Conservation (phyloP, 2,329 filamentous ascomycete species). For the Celoporthe dispersa region DNA sequence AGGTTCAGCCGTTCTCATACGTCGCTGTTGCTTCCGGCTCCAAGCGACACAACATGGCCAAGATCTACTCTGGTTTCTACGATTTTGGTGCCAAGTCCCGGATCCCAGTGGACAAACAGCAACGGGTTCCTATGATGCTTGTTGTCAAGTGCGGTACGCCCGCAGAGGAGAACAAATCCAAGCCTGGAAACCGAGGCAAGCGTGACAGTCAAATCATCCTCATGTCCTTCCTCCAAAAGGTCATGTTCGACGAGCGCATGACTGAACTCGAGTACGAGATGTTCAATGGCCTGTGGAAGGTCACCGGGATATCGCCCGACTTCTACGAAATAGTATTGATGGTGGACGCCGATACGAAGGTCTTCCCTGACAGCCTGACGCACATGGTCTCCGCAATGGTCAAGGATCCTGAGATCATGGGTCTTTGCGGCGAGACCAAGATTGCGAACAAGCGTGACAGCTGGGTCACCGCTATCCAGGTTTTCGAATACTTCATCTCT, state of each 20-base stretch:
- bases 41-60: conserved; percentile 99
- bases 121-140: conserved; percentile 96
- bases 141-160: conserved; percentile 95
- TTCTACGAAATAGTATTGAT: conserved; percentile 98
- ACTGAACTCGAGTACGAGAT: conserved; percentile 99
- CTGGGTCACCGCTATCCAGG: conserved; percentile 98
- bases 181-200: conserved; percentile 97
- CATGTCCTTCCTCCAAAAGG: conserved; percentile 99
- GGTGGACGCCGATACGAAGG: conserved; percentile 99
- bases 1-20: conserved; percentile 91
- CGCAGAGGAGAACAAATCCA: conserved; percentile 77
- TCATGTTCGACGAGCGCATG: conserved; percentile 99
- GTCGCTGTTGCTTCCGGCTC: conserved; percentile 94
- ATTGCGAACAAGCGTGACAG: conserved; percentile 96
- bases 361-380: conserved; percentile 96
- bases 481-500: conserved; percentile 99
- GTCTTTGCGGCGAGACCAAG: conserved; percentile 97
- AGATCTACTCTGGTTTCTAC: conserved; percentile 97
- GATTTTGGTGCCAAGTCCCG: conserved; percentile 84
- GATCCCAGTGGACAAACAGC: conserved; percentile 85
- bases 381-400: conserved; percentile 99
- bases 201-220: conserved; percentile 98
- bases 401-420: conserved; percentile 98
- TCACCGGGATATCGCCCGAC: conserved; percentile 96
- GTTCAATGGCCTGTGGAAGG: conserved; percentile 99